phyloP scores from a whole-genome alignment of 306 rosid genomes.

The cucumber (Cucumis sativus) region Cucumber_9930_V3 NC_026656.2:3415001-3415500 shows the following conservation, averaged over 20 bases:
- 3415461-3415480: neutral
- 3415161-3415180: conserved; percentile 52
- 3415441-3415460: neutral
- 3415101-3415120: conserved; percentile 3
- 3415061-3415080: conserved; percentile 8
- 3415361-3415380: conserved; percentile 74
- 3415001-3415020: neutral
- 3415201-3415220: conserved; percentile 59
- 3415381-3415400: conserved; percentile 70
- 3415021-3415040: conserved; percentile 1
- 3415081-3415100: neutral
- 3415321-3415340: conserved; percentile 80
- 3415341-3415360: conserved; percentile 76
- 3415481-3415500: neutral
- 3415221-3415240: neutral
- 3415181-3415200: conserved; percentile 69
- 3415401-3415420: conserved; percentile 51
- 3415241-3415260: neutral
- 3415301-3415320: conserved; percentile 88
- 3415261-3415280: too few relatives aligned
- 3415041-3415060: neutral
- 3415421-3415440: neutral
- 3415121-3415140: conserved; percentile 94
- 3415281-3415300: neutral
- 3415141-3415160: conserved; percentile 79